A percentile compares a stretch with the other conserved stretches of the same genome.
Evolutionary conservation across 768 basidiomycete species (phyloP).

Genomic region (Suillus subalutaceus): DNA sequence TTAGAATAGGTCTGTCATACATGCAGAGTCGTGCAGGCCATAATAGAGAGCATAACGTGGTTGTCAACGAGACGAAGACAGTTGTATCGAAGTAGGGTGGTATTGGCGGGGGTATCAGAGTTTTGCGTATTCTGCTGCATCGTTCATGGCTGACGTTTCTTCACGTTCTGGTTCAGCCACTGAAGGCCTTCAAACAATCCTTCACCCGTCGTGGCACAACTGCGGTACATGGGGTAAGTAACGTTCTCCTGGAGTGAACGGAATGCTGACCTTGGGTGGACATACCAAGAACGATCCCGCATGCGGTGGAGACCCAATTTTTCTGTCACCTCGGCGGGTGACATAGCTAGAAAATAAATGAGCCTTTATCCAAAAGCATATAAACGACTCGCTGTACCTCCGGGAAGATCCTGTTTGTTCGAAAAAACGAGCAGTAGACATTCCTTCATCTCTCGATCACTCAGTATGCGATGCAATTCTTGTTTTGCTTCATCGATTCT

Average conservation of each 20-base stretch:
- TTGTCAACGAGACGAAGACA: conserved; percentile 31
- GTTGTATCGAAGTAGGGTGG: conserved; percentile 27
- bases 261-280: conserved; percentile 86
- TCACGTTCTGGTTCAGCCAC: conserved; percentile 97
- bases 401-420: conserved; percentile 98
- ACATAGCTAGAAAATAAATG: conserved; percentile 66
- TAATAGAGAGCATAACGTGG: conserved; percentile 38
- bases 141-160: conserved; percentile 79
- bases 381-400: conserved; percentile 54
- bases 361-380: conserved; percentile 2
- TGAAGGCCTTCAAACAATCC: conserved; percentile 96
- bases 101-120: conserved; percentile 26
- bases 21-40: conserved; percentile 38
- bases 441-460: conserved; percentile 98
- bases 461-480: conserved; percentile 93
- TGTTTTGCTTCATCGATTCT: conserved; percentile 96
- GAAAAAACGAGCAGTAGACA: conserved; percentile 97
- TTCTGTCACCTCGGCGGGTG: conserved; percentile 98
- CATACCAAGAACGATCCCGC: conserved; percentile 98
- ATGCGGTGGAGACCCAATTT: conserved; percentile 94
- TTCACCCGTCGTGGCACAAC: conserved; percentile 96
- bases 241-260: conserved; percentile 3
- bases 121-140: conserved; percentile 21
- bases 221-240: conserved; percentile 31
- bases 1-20: conserved; percentile 37